Evolutionary conservation across 2,329 filamentous ascomycete species (phyloP).

Genomic region (Aspergillus luchuensis): DNA sequence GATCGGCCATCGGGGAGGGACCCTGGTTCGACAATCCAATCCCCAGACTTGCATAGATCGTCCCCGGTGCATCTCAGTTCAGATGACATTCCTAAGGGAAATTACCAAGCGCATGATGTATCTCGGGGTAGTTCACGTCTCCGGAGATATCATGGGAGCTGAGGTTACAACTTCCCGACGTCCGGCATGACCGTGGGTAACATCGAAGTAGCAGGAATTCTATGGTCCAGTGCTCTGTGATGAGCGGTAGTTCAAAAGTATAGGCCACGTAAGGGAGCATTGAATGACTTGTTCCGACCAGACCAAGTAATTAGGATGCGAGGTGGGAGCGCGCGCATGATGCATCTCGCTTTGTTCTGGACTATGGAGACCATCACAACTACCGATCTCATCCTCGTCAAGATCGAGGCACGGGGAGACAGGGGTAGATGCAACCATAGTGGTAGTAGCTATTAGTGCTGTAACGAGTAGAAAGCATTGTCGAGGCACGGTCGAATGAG

Average conservation of each 20-base stretch:
- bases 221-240: neutral
- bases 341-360: neutral
- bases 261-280: neutral
- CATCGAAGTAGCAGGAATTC: constrained; percentile 3
- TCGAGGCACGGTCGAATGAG: neutral
- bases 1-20: constrained; percentile 5
- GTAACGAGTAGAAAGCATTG: neutral
- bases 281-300: neutral
- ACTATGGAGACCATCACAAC: neutral
- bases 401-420: neutral
- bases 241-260: neutral
- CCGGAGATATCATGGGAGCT: constrained; percentile 14
- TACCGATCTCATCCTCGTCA: neutral
- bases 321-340: neutral
- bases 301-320: neutral
- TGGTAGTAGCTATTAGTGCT: neutral
- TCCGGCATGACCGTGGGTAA: constrained; percentile 12
- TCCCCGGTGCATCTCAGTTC: neutral
- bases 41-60: neutral
- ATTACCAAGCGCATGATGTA: constrained; percentile 9
- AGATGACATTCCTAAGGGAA: neutral
- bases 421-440: neutral
- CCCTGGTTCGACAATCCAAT: neutral
- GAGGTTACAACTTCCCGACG: constrained; percentile 14
- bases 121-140: neutral